These are phyloP conservation scores for Rhynchospora pubera DNA, from an alignment of 176 grass and related monocot species.

Conservation along the genomic window DNA sequence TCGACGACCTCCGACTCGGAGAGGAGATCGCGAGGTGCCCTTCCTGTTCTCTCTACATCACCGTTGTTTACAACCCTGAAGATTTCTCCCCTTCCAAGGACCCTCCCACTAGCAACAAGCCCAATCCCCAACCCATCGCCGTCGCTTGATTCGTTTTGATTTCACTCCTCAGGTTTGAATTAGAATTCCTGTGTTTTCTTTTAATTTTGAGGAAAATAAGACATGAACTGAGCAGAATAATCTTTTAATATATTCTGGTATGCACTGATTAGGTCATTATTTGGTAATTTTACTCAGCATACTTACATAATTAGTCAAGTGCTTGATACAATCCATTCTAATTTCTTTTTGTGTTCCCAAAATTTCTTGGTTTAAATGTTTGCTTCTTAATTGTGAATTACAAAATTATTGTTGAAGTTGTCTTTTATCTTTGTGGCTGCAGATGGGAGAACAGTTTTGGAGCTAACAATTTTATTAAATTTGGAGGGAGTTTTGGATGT, in stretches of 20 bases:
- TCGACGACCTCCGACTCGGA: conserved; percentile 74
- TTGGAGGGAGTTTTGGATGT: background rate
- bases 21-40: conserved; percentile 96
- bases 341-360: background rate
- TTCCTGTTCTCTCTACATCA: conserved; percentile 91
- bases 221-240: too few species aligned
- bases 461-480: background rate
- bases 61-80: conserved; percentile 88
- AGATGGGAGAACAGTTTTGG: conserved; percentile 1
- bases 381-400: background rate
- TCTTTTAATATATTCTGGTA: background rate
- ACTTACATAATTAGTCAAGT: background rate
- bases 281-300: background rate
- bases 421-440: background rate
- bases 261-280: background rate
- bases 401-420: background rate
- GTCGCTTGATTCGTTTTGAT: conserved; percentile 44
- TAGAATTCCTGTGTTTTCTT: background rate
- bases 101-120: conserved; percentile 30
- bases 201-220: background rate
- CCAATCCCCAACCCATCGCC: conserved; percentile 38
- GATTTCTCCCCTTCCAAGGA: conserved; percentile 63
- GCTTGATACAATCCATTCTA: background rate
- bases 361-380: background rate
- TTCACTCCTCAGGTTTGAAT: background rate